Percentiles rank a stretch among this genome's conserved stretches.
These are phyloP conservation scores for Lecanosticta acicola DNA, from an alignment of 2,329 filamentous ascomycete genomes.

Conservation along the genomic window DNA sequence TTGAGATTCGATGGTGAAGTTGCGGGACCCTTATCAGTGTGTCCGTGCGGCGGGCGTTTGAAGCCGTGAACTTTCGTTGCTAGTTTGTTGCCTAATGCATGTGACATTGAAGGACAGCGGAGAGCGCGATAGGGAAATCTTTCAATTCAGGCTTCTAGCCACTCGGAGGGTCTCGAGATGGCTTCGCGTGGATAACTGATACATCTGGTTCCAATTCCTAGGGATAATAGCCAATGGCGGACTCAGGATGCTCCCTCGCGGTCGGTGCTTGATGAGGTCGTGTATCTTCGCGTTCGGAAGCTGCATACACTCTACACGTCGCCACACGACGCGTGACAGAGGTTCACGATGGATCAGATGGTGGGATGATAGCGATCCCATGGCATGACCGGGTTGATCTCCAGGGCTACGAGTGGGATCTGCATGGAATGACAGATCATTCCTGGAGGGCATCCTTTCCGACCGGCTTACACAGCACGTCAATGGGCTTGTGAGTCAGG, in stretches of 20 bases:
- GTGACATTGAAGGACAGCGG: slow-evolving; percentile 3
- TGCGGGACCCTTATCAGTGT: slow-evolving; percentile 1
- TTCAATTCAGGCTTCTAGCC: background rate
- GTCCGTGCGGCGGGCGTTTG: background rate
- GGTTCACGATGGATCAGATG: background rate
- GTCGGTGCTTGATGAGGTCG: background rate
- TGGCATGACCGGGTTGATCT: background rate
- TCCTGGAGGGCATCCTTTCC: background rate
- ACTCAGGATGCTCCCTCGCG: background rate
- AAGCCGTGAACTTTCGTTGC: slow-evolving; percentile 5
- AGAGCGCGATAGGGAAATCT: background rate
- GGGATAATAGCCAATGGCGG: background rate
- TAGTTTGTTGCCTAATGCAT: slow-evolving; percentile 4
- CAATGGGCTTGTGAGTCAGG: background rate
- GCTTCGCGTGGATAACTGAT: background rate
- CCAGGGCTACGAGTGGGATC: background rate
- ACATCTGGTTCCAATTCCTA: background rate
- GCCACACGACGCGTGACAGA: slow-evolving; percentile 6
- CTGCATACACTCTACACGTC: slow-evolving; percentile 13
- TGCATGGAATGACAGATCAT: slow-evolving; percentile 1
- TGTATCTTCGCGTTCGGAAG: background rate
- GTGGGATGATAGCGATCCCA: background rate
- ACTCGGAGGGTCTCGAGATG: background rate
- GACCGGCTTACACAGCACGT: background rate
- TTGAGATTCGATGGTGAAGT: background rate